Conservation (phyloP, 108 stramenopile genomes). For the Fistulifera solaris region DNA sequence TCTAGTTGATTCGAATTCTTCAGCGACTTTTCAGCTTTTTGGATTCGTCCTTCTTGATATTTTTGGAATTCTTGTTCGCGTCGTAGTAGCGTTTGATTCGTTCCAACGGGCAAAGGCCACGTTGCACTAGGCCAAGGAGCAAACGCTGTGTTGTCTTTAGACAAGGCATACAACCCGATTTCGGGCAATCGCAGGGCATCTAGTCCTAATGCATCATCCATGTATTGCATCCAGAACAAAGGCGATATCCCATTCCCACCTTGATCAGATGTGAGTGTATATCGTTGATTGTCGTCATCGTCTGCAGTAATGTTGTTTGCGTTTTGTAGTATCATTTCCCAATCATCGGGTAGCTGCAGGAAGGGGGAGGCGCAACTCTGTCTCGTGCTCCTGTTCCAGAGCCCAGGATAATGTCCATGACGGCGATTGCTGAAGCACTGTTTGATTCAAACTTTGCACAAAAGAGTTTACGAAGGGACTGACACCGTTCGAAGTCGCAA, state of each 20-base stretch:
- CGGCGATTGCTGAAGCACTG: too few species aligned
- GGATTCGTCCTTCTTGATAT: slow-evolving; percentile 32
- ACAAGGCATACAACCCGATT: slow-evolving; percentile 41
- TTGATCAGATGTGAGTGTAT: slow-evolving; percentile 26
- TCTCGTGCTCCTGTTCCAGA: not conserved
- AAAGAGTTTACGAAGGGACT: too few species aligned
- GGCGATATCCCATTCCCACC: slow-evolving; percentile 81
- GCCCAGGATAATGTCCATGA: too few species aligned
- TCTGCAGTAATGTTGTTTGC: slow-evolving; percentile 13
- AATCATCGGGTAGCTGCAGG: slow-evolving; percentile 57
- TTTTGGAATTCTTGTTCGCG: slow-evolving; percentile 26
- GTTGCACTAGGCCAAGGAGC: slow-evolving; percentile 27
- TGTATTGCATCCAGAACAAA: slow-evolving; percentile 69
- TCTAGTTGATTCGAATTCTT: slow-evolving; percentile 1
- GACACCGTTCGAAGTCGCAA: too few species aligned
- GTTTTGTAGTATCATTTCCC: slow-evolving; percentile 32
- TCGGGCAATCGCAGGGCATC: slow-evolving; percentile 51
- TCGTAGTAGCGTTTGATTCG: slow-evolving; percentile 10
- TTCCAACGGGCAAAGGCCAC: slow-evolving; percentile 28
- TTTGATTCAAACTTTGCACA: too few species aligned
- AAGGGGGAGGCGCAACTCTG: slow-evolving; percentile 41
- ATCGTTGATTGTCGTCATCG: slow-evolving; percentile 16
- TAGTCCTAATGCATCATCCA: slow-evolving; percentile 54
- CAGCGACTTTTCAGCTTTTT: slow-evolving; percentile 12
- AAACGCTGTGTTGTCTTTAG: slow-evolving; percentile 5